Percentiles rank a stretch among this genome's conserved stretches.
These are phyloP conservation scores for Gossypium davidsonii DNA, from an alignment of 441 rosid genomes.

Conservation along the genomic window DNA sequence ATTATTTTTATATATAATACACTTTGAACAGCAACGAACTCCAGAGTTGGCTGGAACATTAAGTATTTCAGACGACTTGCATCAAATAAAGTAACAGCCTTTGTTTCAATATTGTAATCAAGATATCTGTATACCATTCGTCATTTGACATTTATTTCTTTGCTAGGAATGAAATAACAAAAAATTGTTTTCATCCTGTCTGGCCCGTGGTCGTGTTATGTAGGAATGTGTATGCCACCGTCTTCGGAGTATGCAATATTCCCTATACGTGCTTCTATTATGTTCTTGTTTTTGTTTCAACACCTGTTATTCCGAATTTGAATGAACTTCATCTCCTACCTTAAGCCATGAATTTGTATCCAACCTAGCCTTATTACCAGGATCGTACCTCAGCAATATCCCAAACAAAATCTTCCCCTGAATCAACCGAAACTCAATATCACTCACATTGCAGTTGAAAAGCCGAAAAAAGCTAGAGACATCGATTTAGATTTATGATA, in stretches of 20 bases:
- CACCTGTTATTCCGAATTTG: slow-evolving; percentile 21
- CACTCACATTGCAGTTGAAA: not conserved
- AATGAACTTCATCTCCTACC: slow-evolving; percentile 61
- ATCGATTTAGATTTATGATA: not conserved
- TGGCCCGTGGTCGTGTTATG: not conserved
- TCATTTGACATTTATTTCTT: too few relatives aligned
- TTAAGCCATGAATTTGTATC: slow-evolving; percentile 37
- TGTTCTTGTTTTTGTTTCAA: not conserved
- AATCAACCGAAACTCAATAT: slow-evolving; percentile 4
- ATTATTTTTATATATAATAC: too few relatives aligned
- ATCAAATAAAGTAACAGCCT: too few relatives aligned
- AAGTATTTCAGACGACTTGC: too few relatives aligned
- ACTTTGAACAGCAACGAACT: too few relatives aligned
- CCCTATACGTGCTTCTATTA: not conserved
- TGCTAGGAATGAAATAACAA: too few relatives aligned
- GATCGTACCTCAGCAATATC: slow-evolving; percentile 50
- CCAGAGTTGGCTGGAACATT: too few relatives aligned
- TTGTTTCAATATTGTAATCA: too few relatives aligned
- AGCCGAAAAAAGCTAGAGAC: not conserved
- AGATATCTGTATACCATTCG: too few relatives aligned
- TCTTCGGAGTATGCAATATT: not conserved
- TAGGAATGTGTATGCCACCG: not conserved
- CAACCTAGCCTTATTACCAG: slow-evolving; percentile 9
- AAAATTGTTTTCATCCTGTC: not conserved
- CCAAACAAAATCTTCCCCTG: slow-evolving; percentile 96